Evolutionary conservation across 148 eudicot genomes (phyloP).

Genomic region (Hydrangea macrophylla): DNA sequence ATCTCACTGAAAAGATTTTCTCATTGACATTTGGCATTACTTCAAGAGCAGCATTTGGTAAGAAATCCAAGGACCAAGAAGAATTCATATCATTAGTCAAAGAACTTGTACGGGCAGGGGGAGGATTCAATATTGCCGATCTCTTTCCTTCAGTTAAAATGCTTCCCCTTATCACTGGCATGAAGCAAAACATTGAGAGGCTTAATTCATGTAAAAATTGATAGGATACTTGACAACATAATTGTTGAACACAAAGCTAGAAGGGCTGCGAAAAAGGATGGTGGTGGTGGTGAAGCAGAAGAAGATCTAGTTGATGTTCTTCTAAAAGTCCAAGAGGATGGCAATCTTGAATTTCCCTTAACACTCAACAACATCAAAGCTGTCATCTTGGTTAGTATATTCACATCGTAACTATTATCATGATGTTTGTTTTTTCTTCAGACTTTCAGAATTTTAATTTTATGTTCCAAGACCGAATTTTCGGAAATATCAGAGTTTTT

Average conservation of each 20-base stretch:
- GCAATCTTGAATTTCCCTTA: slow-evolving; percentile 12
- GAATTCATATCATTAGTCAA: slow-evolving; percentile 10
- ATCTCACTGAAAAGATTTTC: too few species aligned
- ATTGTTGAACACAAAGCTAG: slow-evolving; percentile 15
- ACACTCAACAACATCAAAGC: slow-evolving; percentile 32
- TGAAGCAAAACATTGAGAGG: slow-evolving; percentile 13
- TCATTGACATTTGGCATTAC: too few species aligned
- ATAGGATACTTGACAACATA: slow-evolving; percentile 20
- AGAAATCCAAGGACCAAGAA: slow-evolving; percentile 19
- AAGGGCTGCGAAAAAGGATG: background rate
- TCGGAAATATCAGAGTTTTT: too few species aligned
- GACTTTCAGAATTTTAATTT: too few species aligned
- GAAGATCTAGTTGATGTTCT: slow-evolving; percentile 35
- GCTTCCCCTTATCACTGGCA: too few species aligned
- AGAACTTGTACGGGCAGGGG: background rate
- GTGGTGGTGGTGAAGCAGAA: background rate
- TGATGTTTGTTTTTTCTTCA: too few species aligned
- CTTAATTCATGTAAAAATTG: slow-evolving; percentile 9
- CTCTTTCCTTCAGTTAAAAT: too few species aligned
- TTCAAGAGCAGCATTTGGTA: slow-evolving; percentile 30
- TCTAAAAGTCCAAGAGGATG: slow-evolving; percentile 13
- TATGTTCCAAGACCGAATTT: too few species aligned
- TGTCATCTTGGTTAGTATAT: slow-evolving; percentile 28
- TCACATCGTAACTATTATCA: too few species aligned
- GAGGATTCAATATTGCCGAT: slow-evolving; percentile 24